Evolutionary conservation across 805 yeast genomes (phyloP), one percentile per base, ranked within the genome.

Genomic region (Candida boleticola): DNA sequence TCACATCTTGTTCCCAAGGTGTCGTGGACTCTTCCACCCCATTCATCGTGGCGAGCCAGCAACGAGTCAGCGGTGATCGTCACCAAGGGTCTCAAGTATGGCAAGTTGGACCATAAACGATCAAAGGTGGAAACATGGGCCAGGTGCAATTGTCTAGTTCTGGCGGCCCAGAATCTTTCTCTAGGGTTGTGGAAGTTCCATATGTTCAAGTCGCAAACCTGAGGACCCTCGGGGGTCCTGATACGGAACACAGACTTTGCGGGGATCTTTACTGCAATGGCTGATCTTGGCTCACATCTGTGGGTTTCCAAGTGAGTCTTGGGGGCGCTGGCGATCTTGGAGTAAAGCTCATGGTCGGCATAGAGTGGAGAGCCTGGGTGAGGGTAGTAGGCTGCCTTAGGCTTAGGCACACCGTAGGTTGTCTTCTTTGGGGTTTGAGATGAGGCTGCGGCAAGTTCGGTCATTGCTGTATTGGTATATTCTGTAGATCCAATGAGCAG

Each of bases 1-100:
- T 82, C 86, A 54, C 86, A 81, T 47, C 87, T 66, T 2, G 86
- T 82, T 26, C 86, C 86, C 55, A 81, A 62, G 29, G 83, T 68
- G 53, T 82, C 88, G 53, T 82, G 85, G 37, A 78, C 74, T 43
- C 82, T 64, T 40, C 84, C 84, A 42, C 84, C 83, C 79, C 80
- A 75, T 54, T 79, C 82, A 48, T 80, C 82, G 48, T 76, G 76
- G 47, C 83, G 72, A 29, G 77, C 74, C 30, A 61, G 59, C 50
- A 81, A 63, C 0, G 83, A 71, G 52, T 82, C 86, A 13, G 71
- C 82, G 19, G 82, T 78, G 46, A 82, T 79, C 6, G 88, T 81
- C 19, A 77, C 76, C 59, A 81, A 55, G 0, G 86, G 87, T 44
- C 86, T 65, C 54, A 81, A 64, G 45, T 73, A 82, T n/a, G 86